phyloP scores from a whole-genome alignment of 257 asterid genomes.

The Parsonsia alboflavescens region DNA sequence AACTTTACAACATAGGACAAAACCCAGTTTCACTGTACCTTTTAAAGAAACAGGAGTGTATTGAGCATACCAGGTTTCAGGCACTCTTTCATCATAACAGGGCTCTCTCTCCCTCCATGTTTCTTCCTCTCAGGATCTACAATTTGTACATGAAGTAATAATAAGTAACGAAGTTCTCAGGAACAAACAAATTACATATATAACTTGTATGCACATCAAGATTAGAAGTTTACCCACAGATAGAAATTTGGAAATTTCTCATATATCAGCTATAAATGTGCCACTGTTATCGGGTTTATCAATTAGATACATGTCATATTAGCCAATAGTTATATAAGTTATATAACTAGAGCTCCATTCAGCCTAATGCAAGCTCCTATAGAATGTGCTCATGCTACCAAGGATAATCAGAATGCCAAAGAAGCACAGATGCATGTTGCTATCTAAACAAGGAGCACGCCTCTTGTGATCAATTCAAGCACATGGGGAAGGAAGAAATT shows the following conservation, averaged over 20 bases:
- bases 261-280: not conserved
- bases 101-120: not conserved
- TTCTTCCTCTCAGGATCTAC: not conserved
- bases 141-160: not conserved
- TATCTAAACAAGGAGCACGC: not conserved
- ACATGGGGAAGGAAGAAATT: not conserved
- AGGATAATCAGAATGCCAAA: not conserved
- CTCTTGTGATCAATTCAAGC: not conserved
- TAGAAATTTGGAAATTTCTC: not conserved
- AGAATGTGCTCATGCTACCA: not conserved
- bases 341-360: not conserved
- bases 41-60: not conserved
- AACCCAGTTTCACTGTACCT: not conserved
- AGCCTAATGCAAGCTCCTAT: not conserved
- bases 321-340: not conserved
- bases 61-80: not conserved
- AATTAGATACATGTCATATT: constrained; percentile 2
- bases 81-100: not conserved
- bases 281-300: not conserved
- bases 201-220: not conserved
- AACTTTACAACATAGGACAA: not conserved
- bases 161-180: not conserved
- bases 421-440: not conserved
- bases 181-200: not conserved
- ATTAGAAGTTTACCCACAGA: not conserved